Percentiles rank a stretch among this genome's conserved stretches.
phyloP scores from a whole-genome alignment of 2,329 filamentous ascomycete genomes.

The Chaetothyriales sp. region DNA sequence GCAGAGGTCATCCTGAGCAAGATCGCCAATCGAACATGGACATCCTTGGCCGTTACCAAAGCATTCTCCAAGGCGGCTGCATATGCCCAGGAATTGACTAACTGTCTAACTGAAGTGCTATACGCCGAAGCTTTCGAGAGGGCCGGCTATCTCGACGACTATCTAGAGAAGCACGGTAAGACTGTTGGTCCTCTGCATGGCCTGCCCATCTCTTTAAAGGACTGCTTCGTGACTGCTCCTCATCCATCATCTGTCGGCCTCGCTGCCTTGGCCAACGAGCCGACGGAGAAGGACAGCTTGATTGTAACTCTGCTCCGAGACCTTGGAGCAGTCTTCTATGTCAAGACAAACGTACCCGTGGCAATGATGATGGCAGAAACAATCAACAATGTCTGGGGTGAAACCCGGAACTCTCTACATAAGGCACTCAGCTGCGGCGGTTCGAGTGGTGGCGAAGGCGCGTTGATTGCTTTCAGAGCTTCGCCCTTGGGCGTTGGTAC shows the following conservation, averaged over 20 bases:
- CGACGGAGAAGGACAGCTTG: constrained; percentile 18
- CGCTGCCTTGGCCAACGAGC: constrained; percentile 25
- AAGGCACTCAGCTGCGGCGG: constrained; percentile 24
- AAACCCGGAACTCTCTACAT: constrained; percentile 26
- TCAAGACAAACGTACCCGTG: constrained; percentile 41
- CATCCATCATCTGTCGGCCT: constrained; percentile 26
- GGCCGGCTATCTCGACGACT: constrained; percentile 40
- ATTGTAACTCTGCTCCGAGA: constrained; percentile 27
- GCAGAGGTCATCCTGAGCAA: constrained; percentile 24
- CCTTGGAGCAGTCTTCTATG: constrained; percentile 37
- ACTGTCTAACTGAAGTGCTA: constrained; percentile 46
- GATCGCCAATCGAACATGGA: constrained; percentile 30
- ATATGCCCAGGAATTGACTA: constrained; percentile 30
- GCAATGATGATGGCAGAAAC: constrained; percentile 35
- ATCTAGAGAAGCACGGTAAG: constrained; percentile 32
- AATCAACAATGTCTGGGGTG: constrained; percentile 30
- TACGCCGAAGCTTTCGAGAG: constrained; percentile 40
- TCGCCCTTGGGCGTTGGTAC: constrained; percentile 25
- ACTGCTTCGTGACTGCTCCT: constrained; percentile 15
- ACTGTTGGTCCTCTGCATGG: constrained; percentile 53
- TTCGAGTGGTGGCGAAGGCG: constrained; percentile 25
- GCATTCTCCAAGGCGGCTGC: constrained; percentile 41
- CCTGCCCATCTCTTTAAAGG: constrained; percentile 45
- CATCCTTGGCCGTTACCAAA: constrained; percentile 38
- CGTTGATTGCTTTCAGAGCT: constrained; percentile 23